These are phyloP conservation scores for Falciphora oryzae DNA, from an alignment of 2,329 filamentous ascomycete genomes.

Conservation along the genomic window DNA sequence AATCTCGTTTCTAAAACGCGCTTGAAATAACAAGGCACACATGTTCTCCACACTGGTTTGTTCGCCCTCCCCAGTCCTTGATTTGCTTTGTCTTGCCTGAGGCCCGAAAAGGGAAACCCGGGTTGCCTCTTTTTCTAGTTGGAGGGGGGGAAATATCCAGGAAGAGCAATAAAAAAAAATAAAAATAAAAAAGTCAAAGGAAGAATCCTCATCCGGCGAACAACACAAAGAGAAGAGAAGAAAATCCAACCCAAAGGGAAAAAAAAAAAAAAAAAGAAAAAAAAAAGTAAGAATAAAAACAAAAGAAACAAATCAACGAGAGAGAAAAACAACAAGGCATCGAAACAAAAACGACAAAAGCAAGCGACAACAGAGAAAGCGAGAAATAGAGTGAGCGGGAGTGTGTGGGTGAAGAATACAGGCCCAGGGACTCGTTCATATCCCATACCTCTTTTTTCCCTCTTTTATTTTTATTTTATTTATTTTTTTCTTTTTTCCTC, in stretches of 20 bases:
- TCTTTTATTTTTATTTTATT: conserved; percentile 17
- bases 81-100: conserved; percentile 9
- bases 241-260: not conserved
- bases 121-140: no score
- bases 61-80: conserved; percentile 9
- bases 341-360: no score
- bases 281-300: not conserved
- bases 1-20: conserved; percentile 1
- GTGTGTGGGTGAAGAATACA: no score
- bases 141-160: no score
- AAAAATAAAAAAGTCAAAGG: no score
- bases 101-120: no score
- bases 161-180: no score
- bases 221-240: not conserved
- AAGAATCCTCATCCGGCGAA: no score
- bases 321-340: no score
- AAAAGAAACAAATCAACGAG: conserved; percentile 3
- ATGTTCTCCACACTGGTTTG: no score
- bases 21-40: conserved; percentile 9
- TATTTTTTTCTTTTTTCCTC: conserved; percentile 29
- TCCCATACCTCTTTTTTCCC: conserved; percentile 13
- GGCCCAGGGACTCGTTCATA: not conserved
- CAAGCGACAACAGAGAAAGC: no score
- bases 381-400: no score
- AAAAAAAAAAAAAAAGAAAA: not conserved